phyloP scores from a whole-genome alignment of 805 yeast species.

The Pichia sporocuriosa region DNA sequence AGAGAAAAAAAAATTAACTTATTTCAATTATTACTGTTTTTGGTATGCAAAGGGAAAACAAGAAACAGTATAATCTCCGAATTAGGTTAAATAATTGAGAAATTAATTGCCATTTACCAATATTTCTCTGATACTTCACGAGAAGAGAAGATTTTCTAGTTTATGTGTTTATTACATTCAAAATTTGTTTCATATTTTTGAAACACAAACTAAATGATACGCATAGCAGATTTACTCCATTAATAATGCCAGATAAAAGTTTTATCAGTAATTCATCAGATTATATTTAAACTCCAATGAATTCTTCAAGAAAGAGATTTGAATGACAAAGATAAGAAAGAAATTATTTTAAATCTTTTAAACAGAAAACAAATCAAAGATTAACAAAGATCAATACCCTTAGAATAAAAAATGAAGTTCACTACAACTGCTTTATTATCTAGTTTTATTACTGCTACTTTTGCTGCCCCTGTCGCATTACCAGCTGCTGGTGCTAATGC shows the following conservation, averaged over 20 bases:
- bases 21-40: not conserved
- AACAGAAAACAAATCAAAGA: not conserved
- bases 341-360: too few relatives aligned
- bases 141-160: too few relatives aligned
- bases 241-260: too few relatives aligned
- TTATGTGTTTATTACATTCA: too few relatives aligned
- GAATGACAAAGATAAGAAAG: too few relatives aligned
- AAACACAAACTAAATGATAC: too few relatives aligned
- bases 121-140: too few relatives aligned
- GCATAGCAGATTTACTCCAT: too few relatives aligned
- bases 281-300: too few relatives aligned
- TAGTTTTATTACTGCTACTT: slow-evolving; percentile 1
- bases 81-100: not conserved
- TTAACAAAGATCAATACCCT: not conserved
- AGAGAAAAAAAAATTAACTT: not conserved
- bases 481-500: slow-evolving; percentile 7
- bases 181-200: not conserved
- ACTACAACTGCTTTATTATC: slow-evolving; percentile 3
- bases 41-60: slow-evolving; percentile 1
- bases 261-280: too few relatives aligned
- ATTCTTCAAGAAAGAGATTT: too few relatives aligned
- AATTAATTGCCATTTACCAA: too few relatives aligned
- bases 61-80: not conserved
- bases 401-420: slow-evolving; percentile 6
- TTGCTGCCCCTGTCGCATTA: slow-evolving; percentile 9